Conservation (phyloP, 345 rosid genomes). For the Lepidium aucheri region DNA sequence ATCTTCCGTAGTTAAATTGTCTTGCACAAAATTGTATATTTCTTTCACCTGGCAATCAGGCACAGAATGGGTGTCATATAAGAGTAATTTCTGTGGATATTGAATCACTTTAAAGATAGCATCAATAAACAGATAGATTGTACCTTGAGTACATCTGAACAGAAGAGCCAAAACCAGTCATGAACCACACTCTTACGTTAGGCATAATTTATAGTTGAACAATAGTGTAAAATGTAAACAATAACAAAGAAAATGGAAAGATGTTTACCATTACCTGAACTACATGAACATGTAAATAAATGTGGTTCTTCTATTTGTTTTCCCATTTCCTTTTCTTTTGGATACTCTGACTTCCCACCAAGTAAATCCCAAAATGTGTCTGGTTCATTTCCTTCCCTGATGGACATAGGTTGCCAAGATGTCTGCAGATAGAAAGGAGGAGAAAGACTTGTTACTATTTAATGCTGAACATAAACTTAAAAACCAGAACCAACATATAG, state of each 20-base stretch:
- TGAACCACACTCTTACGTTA: slow-evolving; percentile 35
- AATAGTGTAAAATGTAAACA: slow-evolving; percentile 25
- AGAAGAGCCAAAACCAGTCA: slow-evolving; percentile 34
- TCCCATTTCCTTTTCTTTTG: slow-evolving; percentile 47
- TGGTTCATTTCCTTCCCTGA: slow-evolving; percentile 81
- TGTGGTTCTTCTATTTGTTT: slow-evolving; percentile 57
- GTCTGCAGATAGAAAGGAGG: slow-evolving; percentile 42
- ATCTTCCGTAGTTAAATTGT: slow-evolving; percentile 86
- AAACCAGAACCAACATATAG: neutral
- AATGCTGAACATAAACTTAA: neutral
- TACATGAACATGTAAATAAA: slow-evolving; percentile 37
- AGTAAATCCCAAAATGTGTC: slow-evolving; percentile 71
- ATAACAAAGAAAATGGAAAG: slow-evolving; percentile 15
- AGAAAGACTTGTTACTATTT: neutral
- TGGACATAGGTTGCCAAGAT: slow-evolving; percentile 55
- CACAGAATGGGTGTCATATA: neutral
- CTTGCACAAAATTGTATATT: slow-evolving; percentile 77
- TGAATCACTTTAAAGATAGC: neutral
- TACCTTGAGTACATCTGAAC: slow-evolving; percentile 80
- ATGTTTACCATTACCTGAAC: slow-evolving; percentile 43
- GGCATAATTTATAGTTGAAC: slow-evolving; percentile 42
- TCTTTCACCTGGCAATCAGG: slow-evolving; percentile 53
- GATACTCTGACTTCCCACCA: slow-evolving; percentile 74
- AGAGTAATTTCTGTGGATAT: neutral
- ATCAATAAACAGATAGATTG: slow-evolving; percentile 1